Evolutionary conservation across 1,284 basidiomycete genomes (phyloP).

Genomic region (Porphyrellus sp.): DNA sequence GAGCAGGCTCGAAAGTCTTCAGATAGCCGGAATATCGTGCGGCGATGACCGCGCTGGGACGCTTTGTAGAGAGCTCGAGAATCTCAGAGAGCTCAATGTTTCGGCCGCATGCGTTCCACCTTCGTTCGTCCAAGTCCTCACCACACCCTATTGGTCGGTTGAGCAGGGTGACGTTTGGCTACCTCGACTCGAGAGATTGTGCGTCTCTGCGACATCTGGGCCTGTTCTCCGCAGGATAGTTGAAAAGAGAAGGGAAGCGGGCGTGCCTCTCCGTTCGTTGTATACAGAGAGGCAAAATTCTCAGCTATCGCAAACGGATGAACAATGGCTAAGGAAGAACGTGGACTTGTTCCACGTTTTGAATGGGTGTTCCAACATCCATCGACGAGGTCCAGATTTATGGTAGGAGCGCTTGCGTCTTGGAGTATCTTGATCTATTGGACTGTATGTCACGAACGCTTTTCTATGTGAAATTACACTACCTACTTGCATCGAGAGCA

Average conservation of each 20-base stretch:
- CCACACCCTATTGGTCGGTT: slow-evolving; percentile 14
- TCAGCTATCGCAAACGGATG: neutral
- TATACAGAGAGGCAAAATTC: slow-evolving; percentile 5
- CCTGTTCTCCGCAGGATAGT: slow-evolving; percentile 43
- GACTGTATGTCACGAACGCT: too few species aligned
- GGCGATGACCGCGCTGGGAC: slow-evolving; percentile 27
- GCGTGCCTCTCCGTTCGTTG: slow-evolving; percentile 45
- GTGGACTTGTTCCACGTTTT: too few species aligned
- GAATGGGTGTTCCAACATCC: too few species aligned
- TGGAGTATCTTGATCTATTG: too few species aligned
- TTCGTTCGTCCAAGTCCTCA: slow-evolving; percentile 31
- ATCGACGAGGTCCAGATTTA: too few species aligned
- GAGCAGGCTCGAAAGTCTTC: slow-evolving; percentile 44
- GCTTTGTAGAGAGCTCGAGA: slow-evolving; percentile 44
- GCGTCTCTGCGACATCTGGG: slow-evolving; percentile 43
- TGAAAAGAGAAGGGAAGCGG: slow-evolving; percentile 38
- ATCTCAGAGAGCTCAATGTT: slow-evolving; percentile 41
- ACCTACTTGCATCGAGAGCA: too few species aligned
- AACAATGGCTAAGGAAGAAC: neutral
- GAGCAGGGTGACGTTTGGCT: slow-evolving; percentile 10
- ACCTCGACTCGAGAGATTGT: slow-evolving; percentile 43
- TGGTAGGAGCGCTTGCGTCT: too few species aligned
- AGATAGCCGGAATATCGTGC: slow-evolving; percentile 47
- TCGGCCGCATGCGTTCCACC: neutral
- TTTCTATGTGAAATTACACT: too few species aligned